Conservation (phyloP, 345 rosid genomes). For the Camelina neglecta region DNA sequence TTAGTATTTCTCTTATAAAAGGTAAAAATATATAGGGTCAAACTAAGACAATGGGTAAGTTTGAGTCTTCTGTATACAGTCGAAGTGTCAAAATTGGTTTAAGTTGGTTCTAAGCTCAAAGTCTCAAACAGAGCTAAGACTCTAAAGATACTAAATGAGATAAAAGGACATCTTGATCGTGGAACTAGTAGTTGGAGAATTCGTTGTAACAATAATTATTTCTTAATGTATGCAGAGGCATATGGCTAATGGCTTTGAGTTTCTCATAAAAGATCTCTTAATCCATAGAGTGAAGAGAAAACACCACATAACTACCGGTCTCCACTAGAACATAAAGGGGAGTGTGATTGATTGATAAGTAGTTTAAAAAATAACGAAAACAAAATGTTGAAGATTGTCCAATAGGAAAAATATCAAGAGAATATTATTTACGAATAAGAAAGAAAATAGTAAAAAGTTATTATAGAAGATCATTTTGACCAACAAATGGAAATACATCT, state of each 20-base stretch:
- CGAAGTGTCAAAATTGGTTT: neutral
- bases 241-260: neutral
- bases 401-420: neutral
- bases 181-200: neutral
- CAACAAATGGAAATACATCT: constrained; percentile 6
- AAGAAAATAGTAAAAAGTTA: neutral
- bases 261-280: neutral
- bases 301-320: neutral
- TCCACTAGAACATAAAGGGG: neutral
- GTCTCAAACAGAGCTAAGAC: neutral
- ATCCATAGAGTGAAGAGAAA: neutral
- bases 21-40: neutral
- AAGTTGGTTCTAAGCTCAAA: neutral
- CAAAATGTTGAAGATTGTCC: neutral
- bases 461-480: neutral
- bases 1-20: neutral
- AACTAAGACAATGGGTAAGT: neutral
- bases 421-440: neutral
- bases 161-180: neutral
- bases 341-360: no score
- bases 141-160: neutral
- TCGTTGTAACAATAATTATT: neutral
- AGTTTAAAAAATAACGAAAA: neutral
- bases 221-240: neutral
- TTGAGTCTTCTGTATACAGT: neutral